phyloP scores from a whole-genome alignment of 225 moss, liverwort and hornwort species.

The Ulota crispa region DNA sequence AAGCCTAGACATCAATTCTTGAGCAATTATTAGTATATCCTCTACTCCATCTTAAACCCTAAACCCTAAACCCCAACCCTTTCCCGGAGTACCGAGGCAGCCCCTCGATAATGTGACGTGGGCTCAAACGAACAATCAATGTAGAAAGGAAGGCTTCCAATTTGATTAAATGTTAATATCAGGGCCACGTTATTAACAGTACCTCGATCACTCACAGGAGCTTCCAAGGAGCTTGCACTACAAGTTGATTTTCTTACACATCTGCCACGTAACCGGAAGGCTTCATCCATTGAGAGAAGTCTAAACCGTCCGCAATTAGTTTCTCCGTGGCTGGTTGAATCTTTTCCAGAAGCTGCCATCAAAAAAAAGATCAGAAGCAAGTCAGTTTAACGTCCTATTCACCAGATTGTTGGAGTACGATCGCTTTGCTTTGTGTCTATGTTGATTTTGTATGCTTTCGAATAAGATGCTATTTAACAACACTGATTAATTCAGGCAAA shows the following conservation, averaged over 20 bases:
- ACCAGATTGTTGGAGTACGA: not conserved
- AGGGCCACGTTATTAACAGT: not conserved
- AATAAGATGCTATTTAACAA: not conserved
- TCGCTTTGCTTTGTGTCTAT: not conserved
- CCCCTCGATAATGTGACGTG: not conserved
- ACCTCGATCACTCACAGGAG: not conserved
- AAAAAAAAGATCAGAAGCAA: conserved; percentile 10
- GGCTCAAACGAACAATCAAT: not conserved
- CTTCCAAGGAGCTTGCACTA: conserved; percentile 8
- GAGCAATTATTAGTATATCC: not conserved
- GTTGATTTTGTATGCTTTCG: not conserved
- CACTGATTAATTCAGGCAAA: not conserved
- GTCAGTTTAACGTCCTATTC: not conserved
- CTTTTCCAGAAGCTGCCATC: conserved; percentile 78
- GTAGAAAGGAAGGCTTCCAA: not conserved
- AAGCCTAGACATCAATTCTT: not conserved
- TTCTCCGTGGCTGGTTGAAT: conserved; percentile 77
- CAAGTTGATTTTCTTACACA: conserved; percentile 33
- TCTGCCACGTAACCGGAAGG: conserved; percentile 73
- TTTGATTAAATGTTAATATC: not conserved
- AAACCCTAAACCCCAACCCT: too few species aligned
- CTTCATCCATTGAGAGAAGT: conserved; percentile 90
- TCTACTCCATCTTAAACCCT: not conserved
- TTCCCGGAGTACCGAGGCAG: not conserved
- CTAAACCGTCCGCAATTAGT: conserved; percentile 79